Evolutionary conservation across 495 filamentous ascomycete genomes (phyloP), one percentile per base, ranked within the genome.

Genomic region (Penicillium maclennaniae): DNA sequence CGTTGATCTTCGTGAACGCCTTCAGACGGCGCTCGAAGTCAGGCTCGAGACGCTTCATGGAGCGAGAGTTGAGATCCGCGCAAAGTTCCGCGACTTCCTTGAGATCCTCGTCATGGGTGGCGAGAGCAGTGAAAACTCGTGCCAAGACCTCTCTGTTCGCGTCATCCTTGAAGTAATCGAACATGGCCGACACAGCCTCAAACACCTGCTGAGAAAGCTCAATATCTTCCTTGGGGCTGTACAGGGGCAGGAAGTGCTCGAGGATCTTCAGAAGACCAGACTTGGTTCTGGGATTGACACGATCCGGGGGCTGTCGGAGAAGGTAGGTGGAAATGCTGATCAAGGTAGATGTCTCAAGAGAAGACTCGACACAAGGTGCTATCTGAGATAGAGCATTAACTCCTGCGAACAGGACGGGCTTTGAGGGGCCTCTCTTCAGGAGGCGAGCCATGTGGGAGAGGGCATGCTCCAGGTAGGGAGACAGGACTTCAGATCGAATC

Each of bases 141-240:
- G 87, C 85, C 20, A 97, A 69, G 0, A 85, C 76, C 51, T 84
- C 73, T 49, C 93, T 78, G 61, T 87, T 92, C 23, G 73, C 62
- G 38, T 85, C 82, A 62, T 96, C 91, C 57, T 83, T 87, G 76
- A 96, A 95, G 67, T 85, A 95, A 38, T 87, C 86, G 51, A 95
- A 97, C 42, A 95, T 74, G 0, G 88, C 84, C 10, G 84, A 82
- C 4, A 89, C 68, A 0, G 85, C 88, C 63, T 71, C 82, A 77
- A 60, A 93, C 45, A 56, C 78, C 7, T 70, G 63, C 31, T 85
- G 73, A 48, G 66, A 65, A 38, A 76, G 68, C 49, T 61, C 59
- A 14, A 45, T 34, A 58, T 78, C 69, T 38, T 83, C 74, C 40
- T 82, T 69, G 26, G 79, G 68, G 43, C 81, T 66, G 50, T 78